Evolutionary conservation across 768 basidiomycete species (phyloP), one percentile per base, ranked within the genome.

Genomic region (Phylloporus sp.): DNA sequence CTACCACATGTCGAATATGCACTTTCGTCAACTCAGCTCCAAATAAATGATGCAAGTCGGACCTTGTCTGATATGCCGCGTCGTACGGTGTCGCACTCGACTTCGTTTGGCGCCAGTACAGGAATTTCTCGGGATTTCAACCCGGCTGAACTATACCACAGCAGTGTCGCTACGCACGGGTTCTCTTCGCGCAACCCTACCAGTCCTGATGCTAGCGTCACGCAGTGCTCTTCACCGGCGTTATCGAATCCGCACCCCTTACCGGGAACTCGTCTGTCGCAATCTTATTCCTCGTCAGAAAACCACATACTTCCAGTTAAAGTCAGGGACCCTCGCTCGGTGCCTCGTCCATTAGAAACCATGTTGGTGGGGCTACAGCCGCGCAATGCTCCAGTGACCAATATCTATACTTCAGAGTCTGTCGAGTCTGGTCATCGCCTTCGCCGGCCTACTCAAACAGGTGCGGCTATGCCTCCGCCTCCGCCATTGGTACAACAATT

Each of bases 111-210:
- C 27, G 23, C 50, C 15, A 31, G 26, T 24, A 9, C 38, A 14
- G 46, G 33, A 15, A 18, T 26, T 29, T 37, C 38, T 14, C 52
- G 43, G 14, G 4, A 38, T 33, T 53, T 52, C 40, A 31, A 23
- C 24, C 37, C 51, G 4, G 29, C 48, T n/a, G 57, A 55, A 42
- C 36, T 59, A 20, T 59, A 63, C 35, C 48, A 59, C 29, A 47
- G 14, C 17, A 50, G 52, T 38, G 43, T 59, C n/a, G 34, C 34
- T 14, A 36, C 21, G 9, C 38, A 29, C 23, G 46, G 41, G 9
- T 18, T 63, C 35, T 38, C 38, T n/a, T 35, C 49, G 9, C 24
- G 33, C 11, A 22, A 9, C 22, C 39, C 34, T 14, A 40, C 42
- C 24, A 38, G 9, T 29, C 38, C 44, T 15, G 44, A 52, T 26